Percentiles rank a stretch among this genome's conserved stretches.
Evolutionary conservation across 2,329 filamentous ascomycete genomes (phyloP).

Genomic region (Aspergillus hiratsukae): DNA sequence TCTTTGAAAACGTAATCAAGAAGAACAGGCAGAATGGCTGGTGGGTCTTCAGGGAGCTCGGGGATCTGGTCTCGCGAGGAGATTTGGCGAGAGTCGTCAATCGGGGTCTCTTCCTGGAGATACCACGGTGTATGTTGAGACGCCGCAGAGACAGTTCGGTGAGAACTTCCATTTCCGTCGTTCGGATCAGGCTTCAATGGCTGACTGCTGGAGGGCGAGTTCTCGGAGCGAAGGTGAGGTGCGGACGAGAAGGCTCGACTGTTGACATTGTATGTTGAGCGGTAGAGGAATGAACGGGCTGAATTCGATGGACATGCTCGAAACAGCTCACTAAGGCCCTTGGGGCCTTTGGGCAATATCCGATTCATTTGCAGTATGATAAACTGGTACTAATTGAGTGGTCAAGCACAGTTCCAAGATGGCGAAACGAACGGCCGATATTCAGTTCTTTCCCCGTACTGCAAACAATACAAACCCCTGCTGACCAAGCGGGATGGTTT

Average conservation of each 20-base stretch:
- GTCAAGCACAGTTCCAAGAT: background rate
- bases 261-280: slow-evolving; percentile 13
- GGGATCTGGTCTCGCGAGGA: slow-evolving; percentile 56
- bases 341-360: slow-evolving; percentile 25
- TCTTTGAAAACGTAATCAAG: slow-evolving; percentile 77
- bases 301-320: slow-evolving; percentile 23
- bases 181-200: background rate
- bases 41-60: slow-evolving; percentile 63
- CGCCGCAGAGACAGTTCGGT: slow-evolving; percentile 1
- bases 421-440: background rate
- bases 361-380: slow-evolving; percentile 26
- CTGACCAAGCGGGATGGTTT: background rate
- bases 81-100: slow-evolving; percentile 38
- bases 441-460: background rate
- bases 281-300: slow-evolving; percentile 13
- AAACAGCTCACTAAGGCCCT: slow-evolving; percentile 26
- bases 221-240: slow-evolving; percentile 21
- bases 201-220: slow-evolving; percentile 13
- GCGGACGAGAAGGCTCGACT: slow-evolving; percentile 21
- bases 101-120: slow-evolving; percentile 58
- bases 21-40: slow-evolving; percentile 65
- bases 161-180: slow-evolving; percentile 4
- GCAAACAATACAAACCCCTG: slow-evolving; percentile 1
- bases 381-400: background rate
- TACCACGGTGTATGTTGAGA: slow-evolving; percentile 68